These are phyloP conservation scores for Phyllosticta citriasiana DNA, from an alignment of 2,329 filamentous ascomycete species.

Conservation along the genomic window DNA sequence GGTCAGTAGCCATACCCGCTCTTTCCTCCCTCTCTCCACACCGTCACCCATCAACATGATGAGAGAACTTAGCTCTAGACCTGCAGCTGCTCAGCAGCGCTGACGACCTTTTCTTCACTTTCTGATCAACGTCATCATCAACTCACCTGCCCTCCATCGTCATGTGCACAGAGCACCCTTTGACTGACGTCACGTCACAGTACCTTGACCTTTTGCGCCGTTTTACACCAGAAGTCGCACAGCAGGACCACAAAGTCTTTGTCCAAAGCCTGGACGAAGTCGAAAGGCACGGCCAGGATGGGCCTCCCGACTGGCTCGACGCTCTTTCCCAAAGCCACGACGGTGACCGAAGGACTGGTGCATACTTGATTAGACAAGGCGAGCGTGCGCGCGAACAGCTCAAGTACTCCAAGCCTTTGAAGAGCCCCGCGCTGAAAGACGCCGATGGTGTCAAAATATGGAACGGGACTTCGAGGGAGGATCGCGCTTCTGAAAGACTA, in stretches of 20 bases:
- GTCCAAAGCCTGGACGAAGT: slow-evolving; percentile 29
- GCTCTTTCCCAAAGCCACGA: slow-evolving; percentile 26
- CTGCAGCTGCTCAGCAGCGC: slow-evolving; percentile 36
- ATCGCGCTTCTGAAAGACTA: slow-evolving; percentile 7
- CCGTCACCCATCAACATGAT: slow-evolving; percentile 26
- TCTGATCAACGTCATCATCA: slow-evolving; percentile 34
- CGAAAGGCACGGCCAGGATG: slow-evolving; percentile 15
- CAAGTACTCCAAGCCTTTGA: slow-evolving; percentile 1
- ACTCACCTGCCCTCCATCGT: background rate
- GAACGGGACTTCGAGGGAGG: slow-evolving; percentile 22
- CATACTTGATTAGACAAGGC: slow-evolving; percentile 25
- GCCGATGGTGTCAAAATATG: slow-evolving; percentile 29
- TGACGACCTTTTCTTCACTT: slow-evolving; percentile 30
- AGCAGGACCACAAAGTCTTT: slow-evolving; percentile 29
- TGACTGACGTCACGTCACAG: slow-evolving; percentile 14
- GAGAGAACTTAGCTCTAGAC: slow-evolving; percentile 42
- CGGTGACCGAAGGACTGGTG: slow-evolving; percentile 23
- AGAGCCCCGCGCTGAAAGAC: slow-evolving; percentile 11
- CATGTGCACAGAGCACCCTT: background rate
- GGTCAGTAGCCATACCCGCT: slow-evolving; percentile 25
- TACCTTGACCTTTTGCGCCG: slow-evolving; percentile 31
- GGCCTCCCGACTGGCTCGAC: slow-evolving; percentile 23
- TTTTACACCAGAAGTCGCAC: slow-evolving; percentile 27
- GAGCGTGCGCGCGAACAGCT: slow-evolving; percentile 20
- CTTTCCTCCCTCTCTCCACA: background rate